Evolutionary conservation across 805 yeast genomes (phyloP).

Genomic region (Priceomyces castillae): DNA sequence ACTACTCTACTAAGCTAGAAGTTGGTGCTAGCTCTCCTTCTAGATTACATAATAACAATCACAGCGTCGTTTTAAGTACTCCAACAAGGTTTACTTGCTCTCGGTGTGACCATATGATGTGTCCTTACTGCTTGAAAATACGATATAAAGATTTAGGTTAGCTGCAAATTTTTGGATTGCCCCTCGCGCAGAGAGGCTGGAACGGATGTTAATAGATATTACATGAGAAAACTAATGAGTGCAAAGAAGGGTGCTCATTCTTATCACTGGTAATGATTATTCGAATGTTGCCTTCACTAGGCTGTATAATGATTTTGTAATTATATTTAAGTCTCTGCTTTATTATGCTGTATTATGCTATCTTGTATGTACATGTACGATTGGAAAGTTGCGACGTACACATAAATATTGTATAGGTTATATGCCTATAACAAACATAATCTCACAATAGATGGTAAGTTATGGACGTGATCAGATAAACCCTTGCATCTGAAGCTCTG

Average conservation of each 20-base stretch:
- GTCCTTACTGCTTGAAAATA: conserved; percentile 39
- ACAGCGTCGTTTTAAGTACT: conserved; percentile 22
- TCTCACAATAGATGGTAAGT: too few species aligned
- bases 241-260: too few species aligned
- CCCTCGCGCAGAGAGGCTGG: not conserved
- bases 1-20: too few species aligned
- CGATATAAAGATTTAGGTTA: conserved; percentile 26
- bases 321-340: not conserved
- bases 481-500: too few species aligned
- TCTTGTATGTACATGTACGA: not conserved
- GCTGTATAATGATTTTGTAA: not conserved
- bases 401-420: too few species aligned
- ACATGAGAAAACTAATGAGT: not conserved
- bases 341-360: not conserved
- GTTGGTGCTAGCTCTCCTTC: too few species aligned
- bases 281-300: too few species aligned
- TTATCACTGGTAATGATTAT: too few species aligned
- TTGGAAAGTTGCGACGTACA: too few species aligned
- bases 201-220: not conserved
- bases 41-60: conserved; percentile 3
- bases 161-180: not conserved
- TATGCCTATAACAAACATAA: too few species aligned
- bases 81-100: conserved; percentile 38
- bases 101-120: conserved; percentile 42
- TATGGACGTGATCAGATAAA: too few species aligned